Percentiles rank a stretch among this genome's conserved stretches.
Evolutionary conservation across 371 early-diverging fungal species (phyloP).

Genomic region (Zopfochytrium polystomum): DNA sequence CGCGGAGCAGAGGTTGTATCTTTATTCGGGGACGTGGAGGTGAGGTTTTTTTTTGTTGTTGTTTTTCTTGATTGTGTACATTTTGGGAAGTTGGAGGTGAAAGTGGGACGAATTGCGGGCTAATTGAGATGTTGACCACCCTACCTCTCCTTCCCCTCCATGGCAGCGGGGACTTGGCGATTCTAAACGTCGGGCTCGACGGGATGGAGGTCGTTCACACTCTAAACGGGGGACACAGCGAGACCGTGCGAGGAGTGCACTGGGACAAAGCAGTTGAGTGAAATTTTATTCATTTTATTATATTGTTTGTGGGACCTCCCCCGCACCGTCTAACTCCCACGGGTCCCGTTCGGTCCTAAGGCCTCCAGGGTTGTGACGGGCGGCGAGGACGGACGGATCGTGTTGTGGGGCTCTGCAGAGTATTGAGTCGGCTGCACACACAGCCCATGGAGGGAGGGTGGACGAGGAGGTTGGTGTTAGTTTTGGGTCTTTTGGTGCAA

Average conservation of each 20-base stretch:
- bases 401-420: too few species aligned
- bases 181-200: conserved; percentile 38
- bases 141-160: background rate
- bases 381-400: too few species aligned
- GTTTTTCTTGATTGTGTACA: background rate
- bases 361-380: too few species aligned
- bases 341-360: too few species aligned
- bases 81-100: background rate
- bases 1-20: conserved; percentile 64
- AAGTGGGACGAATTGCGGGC: too few species aligned
- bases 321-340: too few species aligned
- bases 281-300: background rate
- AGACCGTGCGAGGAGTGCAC: conserved; percentile 40
- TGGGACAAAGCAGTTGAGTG: conserved; percentile 39
- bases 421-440: too few species aligned
- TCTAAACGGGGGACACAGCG: conserved; percentile 45
- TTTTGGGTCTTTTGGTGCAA: too few species aligned
- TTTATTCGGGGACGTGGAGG: conserved; percentile 77
- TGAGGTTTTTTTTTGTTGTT: conserved; percentile 42
- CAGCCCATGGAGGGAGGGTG: too few species aligned
- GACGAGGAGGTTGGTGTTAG: too few species aligned
- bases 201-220: conserved; percentile 38
- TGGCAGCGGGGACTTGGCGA: conserved; percentile 36
- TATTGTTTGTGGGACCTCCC: background rate
- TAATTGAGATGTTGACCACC: too few species aligned